These are phyloP conservation scores for Sporothrix brunneoviolacea DNA, from an alignment of 2,329 filamentous ascomycete genomes.

Conservation along the genomic window DNA sequence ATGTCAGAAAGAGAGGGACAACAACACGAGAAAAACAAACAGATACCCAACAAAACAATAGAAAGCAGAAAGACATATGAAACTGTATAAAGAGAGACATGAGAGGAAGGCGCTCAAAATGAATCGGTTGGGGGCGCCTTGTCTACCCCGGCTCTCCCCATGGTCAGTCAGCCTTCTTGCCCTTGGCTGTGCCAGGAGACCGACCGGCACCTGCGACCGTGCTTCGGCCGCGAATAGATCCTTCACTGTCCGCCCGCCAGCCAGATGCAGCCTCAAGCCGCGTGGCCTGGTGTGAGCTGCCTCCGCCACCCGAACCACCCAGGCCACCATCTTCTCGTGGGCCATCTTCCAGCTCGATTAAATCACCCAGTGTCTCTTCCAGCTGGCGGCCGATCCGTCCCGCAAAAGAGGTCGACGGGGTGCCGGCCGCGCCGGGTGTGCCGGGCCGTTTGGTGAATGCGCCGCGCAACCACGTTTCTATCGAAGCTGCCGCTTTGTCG, in stretches of 20 bases:
- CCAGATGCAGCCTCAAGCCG: conserved; percentile 28
- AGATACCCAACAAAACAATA: background rate
- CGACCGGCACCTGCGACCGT: conserved; percentile 20
- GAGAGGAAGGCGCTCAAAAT: no score
- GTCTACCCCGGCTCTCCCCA: no score
- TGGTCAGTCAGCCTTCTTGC: conserved; percentile 39
- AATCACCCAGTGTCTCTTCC: conserved; percentile 46
- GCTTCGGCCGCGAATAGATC: conserved; percentile 31
- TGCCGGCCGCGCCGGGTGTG: conserved; percentile 12
- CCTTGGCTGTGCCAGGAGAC: conserved; percentile 30
- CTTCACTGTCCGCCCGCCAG: conserved; percentile 31
- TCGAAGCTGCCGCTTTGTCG: conserved; percentile 77
- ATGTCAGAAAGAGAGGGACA: conserved; percentile 13
- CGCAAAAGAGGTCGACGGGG: conserved; percentile 14
- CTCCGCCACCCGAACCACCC: no score
- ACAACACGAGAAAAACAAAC: background rate
- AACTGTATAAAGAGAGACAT: background rate
- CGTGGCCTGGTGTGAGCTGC: no score
- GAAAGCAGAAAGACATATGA: conserved; percentile 1
- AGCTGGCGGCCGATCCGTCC: conserved; percentile 13
- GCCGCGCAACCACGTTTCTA: conserved; percentile 86
- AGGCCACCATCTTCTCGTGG: conserved; percentile 45
- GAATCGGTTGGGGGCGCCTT: no score
- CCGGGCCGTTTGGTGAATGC: conserved; percentile 49
- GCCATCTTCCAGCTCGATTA: conserved; percentile 66